Conservation (phyloP, 2,329 filamentous ascomycete genomes). For the Graphiopsis chlorocephala region DNA sequence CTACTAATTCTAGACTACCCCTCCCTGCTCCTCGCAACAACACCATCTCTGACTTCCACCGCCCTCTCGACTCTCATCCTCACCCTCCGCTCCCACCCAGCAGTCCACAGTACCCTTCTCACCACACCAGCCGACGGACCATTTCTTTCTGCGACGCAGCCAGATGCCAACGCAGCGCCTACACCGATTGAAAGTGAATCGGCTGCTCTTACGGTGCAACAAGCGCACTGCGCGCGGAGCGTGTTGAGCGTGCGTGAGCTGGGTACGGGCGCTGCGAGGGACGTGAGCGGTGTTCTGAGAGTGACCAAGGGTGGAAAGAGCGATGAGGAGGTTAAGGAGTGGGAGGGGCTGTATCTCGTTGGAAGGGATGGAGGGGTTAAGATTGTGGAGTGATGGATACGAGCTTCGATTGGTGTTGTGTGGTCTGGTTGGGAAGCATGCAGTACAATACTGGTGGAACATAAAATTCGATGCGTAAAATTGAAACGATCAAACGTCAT, state of each 20-base stretch:
- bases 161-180: conserved; percentile 36
- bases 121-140: conserved; percentile 71
- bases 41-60: conserved; percentile 23
- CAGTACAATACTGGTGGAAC: too few relatives aligned
- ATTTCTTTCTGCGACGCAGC: conserved; percentile 53
- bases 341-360: conserved; percentile 79
- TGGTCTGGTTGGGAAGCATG: background rate
- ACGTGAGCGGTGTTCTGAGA: conserved; percentile 84
- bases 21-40: conserved; percentile 41
- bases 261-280: conserved; percentile 83
- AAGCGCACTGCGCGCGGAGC: conserved; percentile 72
- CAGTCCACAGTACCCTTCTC: conserved; percentile 64
- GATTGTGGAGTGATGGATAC: conserved; percentile 53
- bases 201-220: conserved; percentile 65
- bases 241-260: conserved; percentile 71
- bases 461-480: too few relatives aligned
- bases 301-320: conserved; percentile 60
- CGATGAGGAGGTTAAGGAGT: conserved; percentile 47
- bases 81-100: conserved; percentile 41
- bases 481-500: too few relatives aligned
- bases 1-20: conserved; percentile 47
- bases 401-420: background rate
- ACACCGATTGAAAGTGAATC: conserved; percentile 69
- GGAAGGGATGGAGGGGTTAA: conserved; percentile 73
- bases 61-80: conserved; percentile 33